Base-by-base conservation (phyloP, 768 basidiomycete species). In the Mycena olivaceomarginata region DNA sequence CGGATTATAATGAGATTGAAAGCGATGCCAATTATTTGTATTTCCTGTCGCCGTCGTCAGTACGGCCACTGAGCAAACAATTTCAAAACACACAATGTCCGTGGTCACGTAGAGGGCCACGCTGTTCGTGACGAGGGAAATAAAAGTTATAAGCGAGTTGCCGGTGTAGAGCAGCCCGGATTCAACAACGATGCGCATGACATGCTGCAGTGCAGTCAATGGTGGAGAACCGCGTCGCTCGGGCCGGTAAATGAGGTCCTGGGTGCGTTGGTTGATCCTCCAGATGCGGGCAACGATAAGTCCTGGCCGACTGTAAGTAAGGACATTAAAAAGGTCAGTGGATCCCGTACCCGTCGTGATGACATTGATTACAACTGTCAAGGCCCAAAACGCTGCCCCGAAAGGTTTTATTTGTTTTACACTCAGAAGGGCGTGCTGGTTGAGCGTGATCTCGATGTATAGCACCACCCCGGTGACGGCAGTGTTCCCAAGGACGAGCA, bases 1-100 rank as follows among this genome's bases (percentile, higher is more conserved):
- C 53, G 53, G 51, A 76, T 76, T 9, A 76, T n/a, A 10, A 76
- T 76, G 31, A 76, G 70, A 25, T 76, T 76, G 57, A 76, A 76
- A 12, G 70, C 56, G 59, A 76, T 76, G 4, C 53, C 70, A 2
- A 76, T 48, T 18, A 76, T 39, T 41, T 72, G 70, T 4, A 76
- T 40, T 5, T 76, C 75, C 75, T 70, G 46, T 18, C 6, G 41
- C 7, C 9, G 57, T 12, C 6, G 57, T 59, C 25, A 59, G 31
- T 37, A 31, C 25, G 8, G 18, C 22, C 3, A 11, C 11, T 20
- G 25, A 37, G 3, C 4, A 25, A 37, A 13, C 6, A 16, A 12
- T 16, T 3, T 12, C 13, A 0, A 12, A 56, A 64, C 62, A 9
- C 5, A 63, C 63, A 11, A 64, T 22, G 9, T 45, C 63, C 1